Percentiles rank a stretch among this genome's conserved stretches.
These are phyloP conservation scores for Hibiscus mutabilis DNA, from an alignment of 345 rosid genomes.

Conservation along the genomic window DNA sequence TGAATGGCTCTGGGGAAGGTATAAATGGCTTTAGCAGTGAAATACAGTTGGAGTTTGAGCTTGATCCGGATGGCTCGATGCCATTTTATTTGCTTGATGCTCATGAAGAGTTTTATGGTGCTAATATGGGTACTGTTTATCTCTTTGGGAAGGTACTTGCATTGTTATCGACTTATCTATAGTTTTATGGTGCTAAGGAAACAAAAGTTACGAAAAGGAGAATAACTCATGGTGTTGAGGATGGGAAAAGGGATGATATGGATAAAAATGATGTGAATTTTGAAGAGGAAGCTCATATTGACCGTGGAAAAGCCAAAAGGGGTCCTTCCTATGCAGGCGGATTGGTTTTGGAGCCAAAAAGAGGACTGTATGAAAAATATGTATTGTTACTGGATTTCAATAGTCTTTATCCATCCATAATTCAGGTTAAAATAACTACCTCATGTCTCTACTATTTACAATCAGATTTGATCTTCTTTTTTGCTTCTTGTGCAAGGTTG, in stretches of 20 bases:
- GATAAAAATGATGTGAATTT: slow-evolving; percentile 34
- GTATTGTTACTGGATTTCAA: slow-evolving; percentile 93
- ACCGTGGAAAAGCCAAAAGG: slow-evolving; percentile 56
- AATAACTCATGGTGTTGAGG: slow-evolving; percentile 39
- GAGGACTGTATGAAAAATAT: slow-evolving; percentile 89
- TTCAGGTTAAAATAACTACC: slow-evolving; percentile 54
- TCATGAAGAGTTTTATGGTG: slow-evolving; percentile 76
- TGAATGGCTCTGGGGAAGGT: slow-evolving; percentile 17
- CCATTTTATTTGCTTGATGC: slow-evolving; percentile 77
- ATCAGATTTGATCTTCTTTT: neutral
- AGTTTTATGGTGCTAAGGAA: slow-evolving; percentile 31
- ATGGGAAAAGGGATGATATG: slow-evolving; percentile 36
- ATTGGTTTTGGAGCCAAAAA: slow-evolving; percentile 95
- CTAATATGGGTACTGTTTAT: slow-evolving; percentile 71
- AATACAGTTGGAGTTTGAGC: slow-evolving; percentile 56
- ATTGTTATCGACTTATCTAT: slow-evolving; percentile 3
- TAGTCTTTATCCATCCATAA: slow-evolving; percentile 97
- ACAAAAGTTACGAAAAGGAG: slow-evolving; percentile 50
- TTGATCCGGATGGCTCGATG: slow-evolving; percentile 60
- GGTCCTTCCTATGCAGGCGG: slow-evolving; percentile 95
- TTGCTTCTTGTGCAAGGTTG: neutral
- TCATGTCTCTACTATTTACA: slow-evolving; percentile 8
- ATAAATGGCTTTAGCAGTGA: slow-evolving; percentile 26
- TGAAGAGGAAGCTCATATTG: slow-evolving; percentile 41
- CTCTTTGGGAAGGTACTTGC: slow-evolving; percentile 84